Percentiles rank a stretch among this genome's conserved stretches.
These are phyloP conservation scores for Globisporangium heterothallicum DNA, from an alignment of 352 stramenopile genomes.

Conservation along the genomic window DNA sequence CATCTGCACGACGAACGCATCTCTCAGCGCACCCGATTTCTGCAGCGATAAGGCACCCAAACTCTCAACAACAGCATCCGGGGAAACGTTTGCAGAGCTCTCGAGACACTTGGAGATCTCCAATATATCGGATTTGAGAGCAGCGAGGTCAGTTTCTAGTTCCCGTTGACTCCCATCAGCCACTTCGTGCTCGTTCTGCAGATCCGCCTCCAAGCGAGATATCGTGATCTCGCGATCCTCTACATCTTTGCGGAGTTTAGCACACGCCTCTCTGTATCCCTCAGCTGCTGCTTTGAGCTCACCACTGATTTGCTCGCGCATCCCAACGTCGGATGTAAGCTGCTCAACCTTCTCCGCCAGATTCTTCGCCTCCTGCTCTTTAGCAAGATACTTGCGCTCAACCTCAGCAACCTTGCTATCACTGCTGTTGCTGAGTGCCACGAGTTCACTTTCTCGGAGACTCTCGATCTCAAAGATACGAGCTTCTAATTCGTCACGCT, in stretches of 20 bases:
- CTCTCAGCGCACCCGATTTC: background rate
- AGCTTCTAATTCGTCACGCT: conserved; percentile 4
- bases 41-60: background rate
- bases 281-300: conserved; percentile 14
- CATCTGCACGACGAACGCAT: conserved; percentile 12
- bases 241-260: background rate
- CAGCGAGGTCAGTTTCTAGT: background rate
- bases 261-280: conserved; percentile 2
- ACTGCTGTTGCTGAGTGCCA: conserved; percentile 1
- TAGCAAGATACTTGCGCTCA: background rate
- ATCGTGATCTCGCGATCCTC: conserved; percentile 6
- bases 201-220: conserved; percentile 11
- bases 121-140: conserved; percentile 3
- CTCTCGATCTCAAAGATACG: conserved; percentile 5
- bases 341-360: background rate
- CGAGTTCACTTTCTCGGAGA: background rate
- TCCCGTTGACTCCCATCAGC: conserved; percentile 5
- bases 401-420: conserved; percentile 1
- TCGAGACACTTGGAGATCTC: background rate
- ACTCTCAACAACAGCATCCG: background rate
- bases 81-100: background rate
- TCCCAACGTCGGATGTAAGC: conserved; percentile 2
- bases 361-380: conserved; percentile 7
- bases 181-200: conserved; percentile 14
- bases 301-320: background rate